phyloP scores from a whole-genome alignment of 352 stramenopile species.

The Globisporangium rhizosaccharum region DNA sequence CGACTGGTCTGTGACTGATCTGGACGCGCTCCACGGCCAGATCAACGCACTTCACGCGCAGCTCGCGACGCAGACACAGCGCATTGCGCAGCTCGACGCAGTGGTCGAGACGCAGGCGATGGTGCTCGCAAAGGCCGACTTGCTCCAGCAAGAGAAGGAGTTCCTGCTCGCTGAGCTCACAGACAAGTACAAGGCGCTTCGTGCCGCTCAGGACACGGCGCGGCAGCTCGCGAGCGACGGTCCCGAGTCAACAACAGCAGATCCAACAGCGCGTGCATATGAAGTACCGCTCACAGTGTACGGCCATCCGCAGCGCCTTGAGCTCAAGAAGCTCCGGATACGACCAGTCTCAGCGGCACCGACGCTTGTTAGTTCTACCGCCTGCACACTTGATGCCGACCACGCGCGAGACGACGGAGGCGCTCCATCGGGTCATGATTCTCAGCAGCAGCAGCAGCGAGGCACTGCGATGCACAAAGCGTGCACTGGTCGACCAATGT shows the following conservation, averaged over 20 bases:
- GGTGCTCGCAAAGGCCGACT: constrained; percentile 27
- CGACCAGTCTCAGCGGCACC: constrained; percentile 22
- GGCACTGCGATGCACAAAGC: not conserved
- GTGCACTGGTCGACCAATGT: not conserved
- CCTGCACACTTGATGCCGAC: not conserved
- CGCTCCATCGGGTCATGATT: not conserved
- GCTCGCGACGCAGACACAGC: constrained; percentile 17
- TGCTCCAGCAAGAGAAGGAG: constrained; percentile 55
- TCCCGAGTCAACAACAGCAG: constrained; percentile 1
- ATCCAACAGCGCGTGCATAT: no score
- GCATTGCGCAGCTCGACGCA: constrained; percentile 7
- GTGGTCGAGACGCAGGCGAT: constrained; percentile 24
- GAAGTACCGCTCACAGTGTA: constrained; percentile 45
- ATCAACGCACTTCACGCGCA: constrained; percentile 18
- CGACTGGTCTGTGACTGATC: constrained; percentile 42
- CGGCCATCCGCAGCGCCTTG: constrained; percentile 37
- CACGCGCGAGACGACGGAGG: constrained; percentile 6
- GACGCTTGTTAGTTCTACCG: constrained; percentile 7
- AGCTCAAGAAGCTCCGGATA: constrained; percentile 25
- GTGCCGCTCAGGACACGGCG: constrained; percentile 13
- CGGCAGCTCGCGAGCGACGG: constrained; percentile 3
- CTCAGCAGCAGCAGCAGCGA: not conserved
- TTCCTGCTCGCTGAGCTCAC: constrained; percentile 47
- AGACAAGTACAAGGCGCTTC: constrained; percentile 34
- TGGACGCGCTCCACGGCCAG: constrained; percentile 30